Base-by-base conservation (phyloP, 192 early-diverging fungal genomes). In the Paraglomus brasilianum region DNA sequence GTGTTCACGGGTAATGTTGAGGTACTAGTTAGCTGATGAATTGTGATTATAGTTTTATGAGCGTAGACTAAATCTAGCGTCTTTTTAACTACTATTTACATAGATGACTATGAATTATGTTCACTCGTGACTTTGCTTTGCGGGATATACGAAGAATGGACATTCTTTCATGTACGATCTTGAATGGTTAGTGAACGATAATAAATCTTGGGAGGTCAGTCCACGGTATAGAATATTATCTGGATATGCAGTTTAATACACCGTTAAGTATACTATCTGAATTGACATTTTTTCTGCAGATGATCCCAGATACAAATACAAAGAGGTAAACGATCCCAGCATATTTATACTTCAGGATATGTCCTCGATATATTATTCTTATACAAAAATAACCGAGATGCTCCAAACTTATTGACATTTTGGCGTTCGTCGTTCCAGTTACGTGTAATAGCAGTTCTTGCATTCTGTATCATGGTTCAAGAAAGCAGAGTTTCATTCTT, bases 211-310 rank as follows among this genome's bases (percentile, higher is more conserved):
- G 80, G 10, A n/a, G n/a, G n/a, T n/a, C 85, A 1, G 86, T 87
- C 1, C 89, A 92, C 66, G 86, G 91, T 30, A 81, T 98, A 30
- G 78, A 85, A 43, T 96, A 92, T 76, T 95, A 99, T 69, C 83
- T 90, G 21, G 73, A 85, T 44, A 91, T 91, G 57, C 84, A 91
- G 52, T 92, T 89, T 36, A 95, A 95, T 75, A 89, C 87, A 8
- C 77, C 91, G 1, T 83, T 92, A 2, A 43, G 58, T 2, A 19
- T 48, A 22, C 19, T 43, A 15, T 8, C 69, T 24, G 24, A 44
- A 19, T 17, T 63, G 10, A 13, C 17, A 0, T 21, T 40, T 70
- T n/a, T 59, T 43, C 19, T 51, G 17, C 53, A 46, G 78, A 77
- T 55, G 43, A 75, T 66, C 52, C 36, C 21, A 78, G 75, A 79